Evolutionary conservation across 2,329 filamentous ascomycete genomes (phyloP).

Genomic region (Claviceps purpurea): DNA sequence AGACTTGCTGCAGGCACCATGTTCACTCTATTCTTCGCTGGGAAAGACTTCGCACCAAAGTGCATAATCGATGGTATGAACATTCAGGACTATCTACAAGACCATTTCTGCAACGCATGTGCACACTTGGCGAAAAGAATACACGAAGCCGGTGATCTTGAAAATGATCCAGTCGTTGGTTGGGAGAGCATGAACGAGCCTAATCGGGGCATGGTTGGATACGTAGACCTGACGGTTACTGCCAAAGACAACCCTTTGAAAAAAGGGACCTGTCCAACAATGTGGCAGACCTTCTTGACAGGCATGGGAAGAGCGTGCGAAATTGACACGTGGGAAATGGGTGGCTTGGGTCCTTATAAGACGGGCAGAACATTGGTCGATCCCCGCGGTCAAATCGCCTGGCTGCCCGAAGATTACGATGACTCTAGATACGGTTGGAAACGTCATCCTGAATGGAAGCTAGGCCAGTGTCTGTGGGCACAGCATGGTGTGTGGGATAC

Average conservation of each 20-base stretch:
- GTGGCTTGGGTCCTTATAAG: constrained; percentile 82
- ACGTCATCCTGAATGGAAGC: constrained; percentile 73
- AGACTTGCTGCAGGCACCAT: constrained; percentile 78
- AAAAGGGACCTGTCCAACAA: constrained; percentile 84
- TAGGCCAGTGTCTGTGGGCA: constrained; percentile 94
- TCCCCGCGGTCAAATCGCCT: constrained; percentile 71
- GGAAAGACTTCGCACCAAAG: constrained; percentile 84
- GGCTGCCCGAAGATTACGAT: constrained; percentile 72
- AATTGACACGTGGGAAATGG: constrained; percentile 86
- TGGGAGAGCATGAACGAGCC: constrained; percentile 98
- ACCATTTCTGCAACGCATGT: constrained; percentile 71
- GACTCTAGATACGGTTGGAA: constrained; percentile 85
- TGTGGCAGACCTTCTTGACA: constrained; percentile 84
- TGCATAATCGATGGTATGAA: constrained; percentile 91
- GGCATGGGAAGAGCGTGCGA: constrained; percentile 88
- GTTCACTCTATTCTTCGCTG: constrained; percentile 89
- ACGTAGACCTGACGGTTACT: constrained; percentile 66
- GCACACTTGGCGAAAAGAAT: constrained; percentile 73
- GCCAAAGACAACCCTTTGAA: constrained; percentile 81
- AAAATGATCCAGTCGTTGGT: constrained; percentile 76
- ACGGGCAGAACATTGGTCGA: constrained; percentile 73
- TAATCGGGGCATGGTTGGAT: constrained; percentile 74
- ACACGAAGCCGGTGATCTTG: constrained; percentile 77
- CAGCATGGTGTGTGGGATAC: constrained; percentile 95
- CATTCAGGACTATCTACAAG: constrained; percentile 88